Conservation (phyloP, 2,329 filamentous ascomycete species). For the Aspergillus pseudoglaucus region DNA sequence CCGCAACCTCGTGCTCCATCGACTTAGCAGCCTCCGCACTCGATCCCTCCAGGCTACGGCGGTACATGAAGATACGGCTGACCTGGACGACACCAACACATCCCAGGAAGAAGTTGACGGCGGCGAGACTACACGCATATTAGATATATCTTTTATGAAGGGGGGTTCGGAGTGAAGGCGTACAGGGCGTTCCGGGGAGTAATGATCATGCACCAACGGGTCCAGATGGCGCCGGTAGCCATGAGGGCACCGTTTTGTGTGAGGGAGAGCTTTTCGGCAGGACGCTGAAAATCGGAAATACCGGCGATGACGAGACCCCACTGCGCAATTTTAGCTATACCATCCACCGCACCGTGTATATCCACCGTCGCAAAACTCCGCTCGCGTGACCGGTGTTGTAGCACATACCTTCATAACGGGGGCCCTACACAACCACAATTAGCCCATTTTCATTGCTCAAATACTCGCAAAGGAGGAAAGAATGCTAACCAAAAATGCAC, state of each 20-base stretch:
- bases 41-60: slow-evolving; percentile 49
- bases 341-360: neutral
- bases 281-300: slow-evolving; percentile 83
- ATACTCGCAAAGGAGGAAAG: neutral
- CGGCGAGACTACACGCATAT: slow-evolving; percentile 59
- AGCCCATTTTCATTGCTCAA: neutral
- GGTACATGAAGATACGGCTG: slow-evolving; percentile 64
- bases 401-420: slow-evolving; percentile 75
- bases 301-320: slow-evolving; percentile 92
- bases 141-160: no score
- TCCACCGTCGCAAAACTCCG: neutral
- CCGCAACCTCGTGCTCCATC: slow-evolving; percentile 31
- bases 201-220: slow-evolving; percentile 96
- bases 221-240: slow-evolving; percentile 93
- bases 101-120: slow-evolving; percentile 97
- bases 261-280: slow-evolving; percentile 84
- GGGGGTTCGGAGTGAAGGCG: no score
- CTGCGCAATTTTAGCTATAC: slow-evolving; percentile 36
- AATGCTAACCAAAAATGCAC: slow-evolving; percentile 85
- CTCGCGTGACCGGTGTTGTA: neutral
- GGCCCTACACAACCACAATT: slow-evolving; percentile 52
- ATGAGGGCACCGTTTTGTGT: slow-evolving; percentile 89
- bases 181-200: slow-evolving; percentile 86
- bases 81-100: slow-evolving; percentile 79
- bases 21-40: slow-evolving; percentile 33